These are phyloP conservation scores for Fulvia fulva DNA, from an alignment of 2,329 filamentous ascomycete genomes.

Conservation along the genomic window DNA sequence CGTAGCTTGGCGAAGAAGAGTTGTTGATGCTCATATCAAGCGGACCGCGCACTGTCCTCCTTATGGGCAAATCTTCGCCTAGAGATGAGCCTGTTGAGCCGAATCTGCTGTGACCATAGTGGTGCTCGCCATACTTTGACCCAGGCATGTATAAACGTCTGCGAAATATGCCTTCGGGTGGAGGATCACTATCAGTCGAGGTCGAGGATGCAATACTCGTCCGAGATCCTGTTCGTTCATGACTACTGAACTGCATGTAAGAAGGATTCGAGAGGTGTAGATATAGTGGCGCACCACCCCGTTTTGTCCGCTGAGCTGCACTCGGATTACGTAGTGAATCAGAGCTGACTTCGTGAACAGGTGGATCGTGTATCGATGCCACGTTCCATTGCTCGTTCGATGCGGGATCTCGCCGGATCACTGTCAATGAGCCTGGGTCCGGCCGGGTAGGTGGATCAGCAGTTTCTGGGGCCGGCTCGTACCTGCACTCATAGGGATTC, in stretches of 20 bases:
- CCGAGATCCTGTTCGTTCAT: conserved; percentile 23
- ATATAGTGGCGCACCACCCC: conserved; percentile 41
- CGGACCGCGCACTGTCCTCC: conserved; percentile 13
- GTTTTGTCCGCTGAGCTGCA: conserved; percentile 31
- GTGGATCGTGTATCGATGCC: conserved; percentile 45
- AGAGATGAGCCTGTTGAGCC: conserved; percentile 6
- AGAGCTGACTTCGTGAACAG: conserved; percentile 43
- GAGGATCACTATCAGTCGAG: conserved; percentile 21
- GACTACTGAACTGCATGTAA: conserved; percentile 54
- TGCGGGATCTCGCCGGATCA: conserved; percentile 50
- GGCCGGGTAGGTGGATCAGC: conserved; percentile 8
- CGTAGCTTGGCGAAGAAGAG: conserved; percentile 20
- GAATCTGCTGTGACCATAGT: conserved; percentile 36
- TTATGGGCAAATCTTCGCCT: conserved; percentile 10
- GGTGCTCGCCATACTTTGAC: conserved; percentile 36
- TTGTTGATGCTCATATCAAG: conserved; percentile 9
- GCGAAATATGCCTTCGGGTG: conserved; percentile 38
- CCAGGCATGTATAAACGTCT: conserved; percentile 49
- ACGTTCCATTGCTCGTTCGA: conserved; percentile 51
- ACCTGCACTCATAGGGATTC: conserved; percentile 25
- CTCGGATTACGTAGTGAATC: conserved; percentile 34
- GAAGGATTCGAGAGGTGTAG: conserved; percentile 58
- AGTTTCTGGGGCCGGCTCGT: conserved; percentile 9
- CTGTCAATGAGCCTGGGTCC: conserved; percentile 35
- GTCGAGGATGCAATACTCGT: conserved; percentile 27